Evolutionary conservation across 257 asterid genomes (phyloP).

Genomic region (Hygrophila difformis): DNA sequence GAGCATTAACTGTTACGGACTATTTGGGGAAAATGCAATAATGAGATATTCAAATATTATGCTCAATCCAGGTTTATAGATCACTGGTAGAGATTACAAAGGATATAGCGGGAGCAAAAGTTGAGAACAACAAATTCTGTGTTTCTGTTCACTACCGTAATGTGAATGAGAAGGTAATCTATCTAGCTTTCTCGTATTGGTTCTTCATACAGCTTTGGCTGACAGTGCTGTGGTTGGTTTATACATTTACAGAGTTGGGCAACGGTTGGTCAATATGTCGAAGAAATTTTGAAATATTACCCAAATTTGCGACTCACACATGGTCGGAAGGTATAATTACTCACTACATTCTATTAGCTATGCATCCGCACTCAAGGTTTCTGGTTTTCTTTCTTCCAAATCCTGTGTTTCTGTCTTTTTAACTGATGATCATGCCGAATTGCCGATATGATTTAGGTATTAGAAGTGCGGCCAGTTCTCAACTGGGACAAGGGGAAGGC

Average conservation of each 20-base stretch:
- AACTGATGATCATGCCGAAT: too few species aligned
- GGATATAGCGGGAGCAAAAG: constrained; percentile 60
- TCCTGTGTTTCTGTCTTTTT: neutral
- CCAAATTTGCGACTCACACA: constrained; percentile 86
- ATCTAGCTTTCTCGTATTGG: constrained; percentile 1
- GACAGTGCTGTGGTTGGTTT: constrained; percentile 2
- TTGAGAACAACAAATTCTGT: constrained; percentile 92
- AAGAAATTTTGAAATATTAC: constrained; percentile 49
- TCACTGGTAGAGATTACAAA: constrained; percentile 64
- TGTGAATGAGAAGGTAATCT: constrained; percentile 71
- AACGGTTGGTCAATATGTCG: constrained; percentile 47
- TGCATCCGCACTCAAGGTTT: too few species aligned
- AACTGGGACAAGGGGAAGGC: constrained; percentile 98
- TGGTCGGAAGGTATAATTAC: constrained; percentile 79
- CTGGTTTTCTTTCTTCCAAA: too few species aligned
- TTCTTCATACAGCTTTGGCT: neutral
- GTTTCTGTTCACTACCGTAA: constrained; percentile 95
- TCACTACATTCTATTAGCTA: neutral
- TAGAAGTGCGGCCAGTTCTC: constrained; percentile 87
- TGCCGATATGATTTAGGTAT: constrained; percentile 38
- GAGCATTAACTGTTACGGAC: too few species aligned
- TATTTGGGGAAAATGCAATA: constrained; percentile 6
- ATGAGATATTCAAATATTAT: constrained; percentile 10
- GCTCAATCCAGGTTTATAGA: constrained; percentile 42
- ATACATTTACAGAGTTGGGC: constrained; percentile 58